Percentiles rank a stretch among this genome's conserved stretches.
Conservation (phyloP, 208 protist genomes). For the Trypanosoma scelopori region DNA sequence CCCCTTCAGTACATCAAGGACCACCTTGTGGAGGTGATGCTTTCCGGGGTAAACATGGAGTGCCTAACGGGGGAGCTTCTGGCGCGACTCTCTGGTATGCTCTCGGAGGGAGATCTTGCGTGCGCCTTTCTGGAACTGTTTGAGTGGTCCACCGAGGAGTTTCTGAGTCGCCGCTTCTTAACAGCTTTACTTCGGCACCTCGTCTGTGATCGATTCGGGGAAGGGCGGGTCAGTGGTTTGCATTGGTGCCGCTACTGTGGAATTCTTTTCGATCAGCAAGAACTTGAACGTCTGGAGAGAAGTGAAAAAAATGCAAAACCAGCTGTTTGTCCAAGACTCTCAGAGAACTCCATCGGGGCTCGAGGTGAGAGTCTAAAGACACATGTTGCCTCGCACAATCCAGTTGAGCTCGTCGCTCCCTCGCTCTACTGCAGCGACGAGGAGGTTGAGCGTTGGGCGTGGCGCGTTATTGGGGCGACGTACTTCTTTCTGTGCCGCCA, state of each 20-base stretch:
- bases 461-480: constrained; percentile 58
- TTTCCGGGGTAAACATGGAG: constrained; percentile 62
- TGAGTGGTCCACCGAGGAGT: constrained; percentile 28
- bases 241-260: constrained; percentile 72
- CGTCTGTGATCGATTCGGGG: constrained; percentile 36
- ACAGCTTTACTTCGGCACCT: constrained; percentile 60
- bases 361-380: constrained; percentile 64
- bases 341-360: constrained; percentile 36
- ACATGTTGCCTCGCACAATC: constrained; percentile 41
- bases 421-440: constrained; percentile 23
- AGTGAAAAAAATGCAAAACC: constrained; percentile 29
- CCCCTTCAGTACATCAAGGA: constrained; percentile 54
- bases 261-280: constrained; percentile 48
- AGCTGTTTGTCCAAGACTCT: constrained; percentile 12
- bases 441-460: constrained; percentile 67
- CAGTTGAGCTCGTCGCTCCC: constrained; percentile 17
- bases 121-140: constrained; percentile 44
- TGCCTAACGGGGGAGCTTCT: constrained; percentile 55
- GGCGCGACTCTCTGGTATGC: constrained; percentile 40
- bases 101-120: constrained; percentile 54
- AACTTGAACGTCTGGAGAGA: constrained; percentile 36
- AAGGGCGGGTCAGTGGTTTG: constrained; percentile 28
- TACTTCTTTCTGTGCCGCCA: constrained; percentile 48
- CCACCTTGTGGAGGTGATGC: constrained; percentile 53
- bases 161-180: constrained; percentile 61